A percentile compares a stretch with the other conserved stretches of the same genome.
Conservation (phyloP, 306 rosid genomes). For the Amphicarpaea edgeworthii region DNA sequence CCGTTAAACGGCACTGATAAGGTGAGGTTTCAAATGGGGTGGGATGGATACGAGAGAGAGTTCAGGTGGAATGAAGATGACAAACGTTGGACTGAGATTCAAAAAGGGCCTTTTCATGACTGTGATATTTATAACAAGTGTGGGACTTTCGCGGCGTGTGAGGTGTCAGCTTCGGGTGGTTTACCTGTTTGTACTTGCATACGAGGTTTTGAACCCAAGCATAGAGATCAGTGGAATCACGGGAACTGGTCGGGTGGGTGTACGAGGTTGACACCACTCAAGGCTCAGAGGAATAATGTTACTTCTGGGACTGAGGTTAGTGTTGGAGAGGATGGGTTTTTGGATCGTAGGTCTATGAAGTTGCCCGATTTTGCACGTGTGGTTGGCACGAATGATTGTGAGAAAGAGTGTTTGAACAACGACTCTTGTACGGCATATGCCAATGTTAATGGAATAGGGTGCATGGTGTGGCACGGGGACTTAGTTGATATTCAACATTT, state of each 20-base stretch:
- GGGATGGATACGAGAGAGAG: conserved; percentile 71
- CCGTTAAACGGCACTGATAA: conserved; percentile 25
- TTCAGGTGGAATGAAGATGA: conserved; percentile 49
- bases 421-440: conserved; percentile 73
- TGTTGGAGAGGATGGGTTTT: conserved; percentile 68
- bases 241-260: conserved; percentile 72
- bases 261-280: conserved; percentile 56
- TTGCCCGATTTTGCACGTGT: conserved; percentile 75
- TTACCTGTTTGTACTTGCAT: conserved; percentile 60
- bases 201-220: conserved; percentile 58
- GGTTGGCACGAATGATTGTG: conserved; percentile 41
- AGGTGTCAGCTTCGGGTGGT: conserved; percentile 23
- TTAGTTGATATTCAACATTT: conserved; percentile 64
- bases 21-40: conserved; percentile 64
- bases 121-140: conserved; percentile 80
- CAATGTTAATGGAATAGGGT: conserved; percentile 67
- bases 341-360: conserved; percentile 43
- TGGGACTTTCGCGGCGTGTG: conserved; percentile 70
- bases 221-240: conserved; percentile 49
- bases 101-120: conserved; percentile 55
- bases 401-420: conserved; percentile 49
- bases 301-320: conserved; percentile 34
- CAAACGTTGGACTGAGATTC: conserved; percentile 52
- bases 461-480: conserved; percentile 65
- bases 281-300: conserved; percentile 51